Conservation (phyloP, 305 asterid species). For the Fraxinus dipetala region DNA sequence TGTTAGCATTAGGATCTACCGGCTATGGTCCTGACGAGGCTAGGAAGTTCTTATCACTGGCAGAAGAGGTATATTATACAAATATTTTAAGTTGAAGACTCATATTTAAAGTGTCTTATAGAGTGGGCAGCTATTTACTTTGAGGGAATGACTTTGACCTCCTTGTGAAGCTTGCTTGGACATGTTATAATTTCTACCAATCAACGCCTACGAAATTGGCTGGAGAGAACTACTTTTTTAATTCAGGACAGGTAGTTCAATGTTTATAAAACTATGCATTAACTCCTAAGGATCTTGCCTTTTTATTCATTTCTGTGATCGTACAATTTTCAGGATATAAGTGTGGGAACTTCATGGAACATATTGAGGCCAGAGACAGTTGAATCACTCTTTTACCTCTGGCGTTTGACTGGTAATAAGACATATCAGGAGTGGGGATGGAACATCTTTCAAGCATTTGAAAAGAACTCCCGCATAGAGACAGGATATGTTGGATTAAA, state of each 20-base stretch:
- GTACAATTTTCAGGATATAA: conserved; percentile 55
- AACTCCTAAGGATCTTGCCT: conserved; percentile 24
- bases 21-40: conserved; percentile 86
- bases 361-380: conserved; percentile 98
- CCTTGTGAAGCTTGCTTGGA: conserved; percentile 88
- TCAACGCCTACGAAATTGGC: conserved; percentile 93
- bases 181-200: conserved; percentile 41
- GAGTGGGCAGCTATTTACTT: neutral
- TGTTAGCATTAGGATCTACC: conserved; percentile 86
- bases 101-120: conserved; percentile 4
- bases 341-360: conserved; percentile 98
- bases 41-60: conserved; percentile 65
- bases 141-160: conserved; percentile 26
- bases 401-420: conserved; percentile 97
- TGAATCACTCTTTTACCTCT: conserved; percentile 94
- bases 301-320: neutral
- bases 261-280: neutral
- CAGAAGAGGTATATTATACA: conserved; percentile 70
- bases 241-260: conserved; percentile 56
- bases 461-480: conserved; percentile 84
- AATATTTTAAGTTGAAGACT: conserved; percentile 14
- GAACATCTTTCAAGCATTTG: conserved; percentile 97
- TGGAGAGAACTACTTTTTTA: conserved; percentile 88
- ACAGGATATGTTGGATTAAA: conserved; percentile 93
- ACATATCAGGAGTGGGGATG: conserved; percentile 99